These are phyloP conservation scores for Pseudopediastrum boryanum DNA, from an alignment of 139 green algal genomes.

Conservation along the genomic window DNA sequence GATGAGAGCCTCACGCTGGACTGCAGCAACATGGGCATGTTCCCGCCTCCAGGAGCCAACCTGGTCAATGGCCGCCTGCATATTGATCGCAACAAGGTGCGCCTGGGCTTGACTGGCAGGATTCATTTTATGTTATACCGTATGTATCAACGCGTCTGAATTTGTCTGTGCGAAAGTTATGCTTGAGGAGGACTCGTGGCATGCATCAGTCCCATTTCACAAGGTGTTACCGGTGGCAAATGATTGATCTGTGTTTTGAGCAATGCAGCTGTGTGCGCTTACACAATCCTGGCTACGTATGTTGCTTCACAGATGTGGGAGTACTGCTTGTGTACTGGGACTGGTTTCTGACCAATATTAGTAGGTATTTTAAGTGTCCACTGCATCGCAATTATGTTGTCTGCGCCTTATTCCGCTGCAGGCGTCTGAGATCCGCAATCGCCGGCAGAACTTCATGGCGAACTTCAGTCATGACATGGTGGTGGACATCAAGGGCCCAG, in stretches of 20 bases:
- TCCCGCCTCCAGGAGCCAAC: neutral
- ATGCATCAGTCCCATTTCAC: neutral
- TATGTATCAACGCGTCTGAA: too few relatives aligned
- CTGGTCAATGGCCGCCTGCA: conserved; percentile 51
- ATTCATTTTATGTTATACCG: too few relatives aligned
- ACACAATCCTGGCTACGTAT: too few relatives aligned
- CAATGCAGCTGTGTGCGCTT: neutral
- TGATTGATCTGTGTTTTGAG: neutral
- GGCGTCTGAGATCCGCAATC: conserved; percentile 28
- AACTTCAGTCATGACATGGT: conserved; percentile 18
- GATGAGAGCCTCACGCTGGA: conserved; percentile 60
- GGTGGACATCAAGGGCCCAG: conserved; percentile 32
- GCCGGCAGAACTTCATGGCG: conserved; percentile 21
- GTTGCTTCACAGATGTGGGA: too few relatives aligned
- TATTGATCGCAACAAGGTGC: conserved; percentile 51
- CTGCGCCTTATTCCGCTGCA: too few relatives aligned
- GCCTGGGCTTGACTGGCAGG: neutral
- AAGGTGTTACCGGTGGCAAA: neutral
- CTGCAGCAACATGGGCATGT: conserved; percentile 5
- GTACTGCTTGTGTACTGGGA: too few relatives aligned
- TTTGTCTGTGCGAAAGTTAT: neutral
- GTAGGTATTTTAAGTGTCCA: too few relatives aligned
- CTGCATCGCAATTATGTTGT: too few relatives aligned
- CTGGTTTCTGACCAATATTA: too few relatives aligned
- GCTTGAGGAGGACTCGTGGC: neutral